phyloP scores from a whole-genome alignment of 1,139 yeast species.

The Sugiyamaella paludigena region DNA sequence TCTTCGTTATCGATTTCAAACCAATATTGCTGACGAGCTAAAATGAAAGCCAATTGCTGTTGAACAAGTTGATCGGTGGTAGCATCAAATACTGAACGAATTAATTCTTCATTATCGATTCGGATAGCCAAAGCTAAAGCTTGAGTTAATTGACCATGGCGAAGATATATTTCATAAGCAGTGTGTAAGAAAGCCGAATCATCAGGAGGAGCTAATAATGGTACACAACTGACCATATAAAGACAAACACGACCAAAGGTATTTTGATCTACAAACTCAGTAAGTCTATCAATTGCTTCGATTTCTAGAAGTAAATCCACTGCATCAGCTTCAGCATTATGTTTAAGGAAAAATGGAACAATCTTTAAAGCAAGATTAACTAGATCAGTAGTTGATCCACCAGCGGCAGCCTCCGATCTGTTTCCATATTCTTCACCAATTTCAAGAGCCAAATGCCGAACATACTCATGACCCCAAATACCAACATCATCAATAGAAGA shows the following conservation, averaged over 20 bases:
- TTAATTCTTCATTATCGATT: slow-evolving; percentile 76
- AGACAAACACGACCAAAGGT: slow-evolving; percentile 88
- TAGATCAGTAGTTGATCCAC: slow-evolving; percentile 45
- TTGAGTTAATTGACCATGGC: slow-evolving; percentile 79
- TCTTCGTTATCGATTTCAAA: slow-evolving; percentile 69
- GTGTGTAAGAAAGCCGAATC: slow-evolving; percentile 83
- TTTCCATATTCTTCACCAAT: slow-evolving; percentile 84
- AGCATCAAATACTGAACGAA: slow-evolving; percentile 72
- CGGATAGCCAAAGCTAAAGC: slow-evolving; percentile 88
- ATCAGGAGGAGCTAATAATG: slow-evolving; percentile 92
- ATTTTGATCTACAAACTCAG: slow-evolving; percentile 79
- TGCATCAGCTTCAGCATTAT: slow-evolving; percentile 98
- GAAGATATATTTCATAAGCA: slow-evolving; percentile 82
- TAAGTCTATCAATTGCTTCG: slow-evolving; percentile 79
- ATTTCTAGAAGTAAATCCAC: slow-evolving; percentile 88
- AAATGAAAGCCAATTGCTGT: slow-evolving; percentile 86
- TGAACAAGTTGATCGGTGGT: slow-evolving; percentile 72
- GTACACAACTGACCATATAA: slow-evolving; percentile 94
- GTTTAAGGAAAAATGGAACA: slow-evolving; percentile 86
- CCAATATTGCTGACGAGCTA: slow-evolving; percentile 84
- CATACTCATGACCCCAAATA: slow-evolving; percentile 97
- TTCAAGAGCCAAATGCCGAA: slow-evolving; percentile 92
- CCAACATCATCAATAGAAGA: slow-evolving; percentile 59
- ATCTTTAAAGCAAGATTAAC: slow-evolving; percentile 68
- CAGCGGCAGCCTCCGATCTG: slow-evolving; percentile 50